Evolutionary conservation across 352 stramenopile species (phyloP), one percentile per base, ranked within the genome.

Genomic region (Pythium aphanidermatum): DNA sequence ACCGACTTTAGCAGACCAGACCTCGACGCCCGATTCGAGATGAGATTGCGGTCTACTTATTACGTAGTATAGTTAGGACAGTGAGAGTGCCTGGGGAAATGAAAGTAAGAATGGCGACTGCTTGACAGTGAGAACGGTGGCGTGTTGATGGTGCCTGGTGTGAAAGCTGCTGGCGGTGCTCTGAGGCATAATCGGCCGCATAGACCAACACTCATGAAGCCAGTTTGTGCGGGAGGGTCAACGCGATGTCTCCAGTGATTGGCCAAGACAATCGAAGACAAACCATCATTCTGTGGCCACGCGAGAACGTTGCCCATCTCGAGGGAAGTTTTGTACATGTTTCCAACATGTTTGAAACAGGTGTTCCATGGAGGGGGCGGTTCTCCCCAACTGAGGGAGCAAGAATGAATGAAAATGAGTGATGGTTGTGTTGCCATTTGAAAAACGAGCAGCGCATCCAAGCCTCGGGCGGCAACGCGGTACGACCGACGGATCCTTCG

Each of bases 351-450:
- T 34, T 49, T 35, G 12, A 46, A 35, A 32, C 21, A 38, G 19
- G n/a, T n/a, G n/a, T n/a, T 24, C 17, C 16, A 30, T 13, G 6
- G 29, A 43, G 51, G 42, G 51, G 42, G 25, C 27, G 12, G 32
- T 36, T 38, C 36, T 23, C 16, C 29, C 46, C 31, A 17, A 26
- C 19, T 38, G 21, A 17, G 44, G 27, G 25, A 38, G 44, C 51
- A 38, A 65, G 60, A 69, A 60, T 69, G 60, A 65, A 65, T 63
- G 60, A 63, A 56, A 65, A 60, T 56, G 55, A 69, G 55, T 69
- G 60, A 60, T 69, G 50, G 60, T 69, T 50, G 60, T 61, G 60
- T 65, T 68, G 60, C 60, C 60, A 63, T 63, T 63, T 60, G 55
- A 63, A 58, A 65, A 65, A 54, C 54, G 29, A 56, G 54, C 41